phyloP scores from a whole-genome alignment of 2,329 filamentous ascomycete genomes.

The Aspergillus niger region DNA sequence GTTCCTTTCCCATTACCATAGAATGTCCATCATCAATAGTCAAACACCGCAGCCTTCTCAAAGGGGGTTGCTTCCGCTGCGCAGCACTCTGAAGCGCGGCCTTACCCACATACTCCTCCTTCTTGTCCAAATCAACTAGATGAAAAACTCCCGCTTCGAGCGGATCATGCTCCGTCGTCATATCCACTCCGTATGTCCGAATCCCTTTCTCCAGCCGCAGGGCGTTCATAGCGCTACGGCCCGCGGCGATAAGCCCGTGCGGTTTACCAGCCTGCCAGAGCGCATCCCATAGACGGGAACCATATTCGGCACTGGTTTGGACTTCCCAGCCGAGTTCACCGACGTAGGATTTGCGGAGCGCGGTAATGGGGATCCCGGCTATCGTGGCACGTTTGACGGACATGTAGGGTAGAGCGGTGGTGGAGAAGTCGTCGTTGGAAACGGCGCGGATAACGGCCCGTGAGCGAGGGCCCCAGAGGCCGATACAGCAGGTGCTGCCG shows the following conservation, averaged over 20 bases:
- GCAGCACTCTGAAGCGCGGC: slow-evolving; percentile 50
- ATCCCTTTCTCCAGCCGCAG: slow-evolving; percentile 63
- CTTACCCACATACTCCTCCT: slow-evolving; percentile 53
- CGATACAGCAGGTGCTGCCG: slow-evolving; percentile 61
- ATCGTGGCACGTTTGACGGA: slow-evolving; percentile 53
- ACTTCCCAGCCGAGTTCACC: slow-evolving; percentile 66
- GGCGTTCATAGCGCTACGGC: slow-evolving; percentile 60
- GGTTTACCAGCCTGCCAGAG: slow-evolving; percentile 57
- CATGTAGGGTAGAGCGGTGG: slow-evolving; percentile 52
- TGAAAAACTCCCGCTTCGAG: slow-evolving; percentile 60
- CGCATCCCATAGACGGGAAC: slow-evolving; percentile 60
- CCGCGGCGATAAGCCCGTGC: slow-evolving; percentile 61
- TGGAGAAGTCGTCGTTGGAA: slow-evolving; percentile 29
- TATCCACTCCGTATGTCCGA: slow-evolving; percentile 59
- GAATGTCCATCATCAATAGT: slow-evolving; percentile 59
- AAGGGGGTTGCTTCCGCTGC: slow-evolving; percentile 38
- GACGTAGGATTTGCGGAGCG: slow-evolving; percentile 60
- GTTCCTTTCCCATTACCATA: slow-evolving; percentile 64
- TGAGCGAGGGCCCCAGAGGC: slow-evolving; percentile 63
- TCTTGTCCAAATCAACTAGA: slow-evolving; percentile 48
- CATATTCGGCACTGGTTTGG: slow-evolving; percentile 61
- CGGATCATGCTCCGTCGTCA: slow-evolving; percentile 63
- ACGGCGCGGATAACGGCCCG: slow-evolving; percentile 53
- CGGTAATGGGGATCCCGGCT: slow-evolving; percentile 58
- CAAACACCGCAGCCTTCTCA: slow-evolving; percentile 47